phyloP scores from a whole-genome alignment of 1,139 yeast species.

The Lodderomyces margitis region DNA sequence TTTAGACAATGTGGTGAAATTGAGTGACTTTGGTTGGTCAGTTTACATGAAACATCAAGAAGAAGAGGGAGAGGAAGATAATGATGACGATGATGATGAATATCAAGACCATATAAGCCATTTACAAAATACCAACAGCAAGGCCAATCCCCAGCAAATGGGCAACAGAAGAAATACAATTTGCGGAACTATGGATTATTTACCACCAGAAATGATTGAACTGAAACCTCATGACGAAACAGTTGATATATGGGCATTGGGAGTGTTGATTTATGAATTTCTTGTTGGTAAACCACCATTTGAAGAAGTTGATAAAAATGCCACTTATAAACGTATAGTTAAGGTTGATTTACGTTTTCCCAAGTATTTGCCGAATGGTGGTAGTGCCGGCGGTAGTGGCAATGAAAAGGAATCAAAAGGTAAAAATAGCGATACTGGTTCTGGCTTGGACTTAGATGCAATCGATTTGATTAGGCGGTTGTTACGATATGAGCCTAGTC shows the following conservation, averaged over 20 bases:
- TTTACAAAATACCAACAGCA: neutral
- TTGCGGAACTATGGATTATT: slow-evolving; percentile 92
- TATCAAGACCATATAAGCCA: slow-evolving; percentile 1
- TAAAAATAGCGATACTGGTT: neutral
- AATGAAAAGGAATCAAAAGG: neutral
- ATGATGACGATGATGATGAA: neutral
- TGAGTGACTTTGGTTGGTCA: slow-evolving; percentile 97
- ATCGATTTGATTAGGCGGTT: slow-evolving; percentile 64
- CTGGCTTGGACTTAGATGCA: slow-evolving; percentile 63
- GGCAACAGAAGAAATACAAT: slow-evolving; percentile 65
- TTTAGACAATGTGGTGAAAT: slow-evolving; percentile 67
- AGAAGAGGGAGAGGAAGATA: neutral
- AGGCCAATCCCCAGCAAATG: slow-evolving; percentile 14
- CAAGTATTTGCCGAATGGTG: slow-evolving; percentile 24
- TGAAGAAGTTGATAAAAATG: slow-evolving; percentile 71
- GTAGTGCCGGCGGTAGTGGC: neutral
- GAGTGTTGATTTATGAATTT: slow-evolving; percentile 81
- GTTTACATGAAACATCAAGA: slow-evolving; percentile 33
- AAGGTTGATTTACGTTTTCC: slow-evolving; percentile 78
- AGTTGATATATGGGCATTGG: slow-evolving; percentile 93
- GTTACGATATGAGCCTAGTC: slow-evolving; percentile 65
- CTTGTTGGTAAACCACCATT: slow-evolving; percentile 90
- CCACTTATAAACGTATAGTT: slow-evolving; percentile 78
- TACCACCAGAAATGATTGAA: slow-evolving; percentile 95
- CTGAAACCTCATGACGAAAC: slow-evolving; percentile 72